Percentiles rank a stretch among this genome's conserved stretches.
phyloP scores from a whole-genome alignment of 148 eudicot species.

The Chenopodium berlandieri region DNA sequence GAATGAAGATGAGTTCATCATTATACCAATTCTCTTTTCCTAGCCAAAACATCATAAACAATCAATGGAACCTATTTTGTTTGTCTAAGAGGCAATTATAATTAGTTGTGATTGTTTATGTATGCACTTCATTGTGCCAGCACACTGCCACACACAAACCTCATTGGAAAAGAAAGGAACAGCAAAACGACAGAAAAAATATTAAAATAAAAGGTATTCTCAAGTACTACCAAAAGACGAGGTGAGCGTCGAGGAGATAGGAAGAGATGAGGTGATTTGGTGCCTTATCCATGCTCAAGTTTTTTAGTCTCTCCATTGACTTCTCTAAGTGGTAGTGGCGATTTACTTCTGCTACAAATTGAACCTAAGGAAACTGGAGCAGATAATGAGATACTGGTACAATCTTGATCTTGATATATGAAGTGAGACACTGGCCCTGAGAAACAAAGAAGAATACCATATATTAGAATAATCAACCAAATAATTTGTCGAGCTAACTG shows the following conservation, averaged over 20 bases:
- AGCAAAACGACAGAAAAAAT: neutral
- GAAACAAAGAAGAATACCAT: neutral
- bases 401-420: conserved; percentile 44
- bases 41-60: neutral
- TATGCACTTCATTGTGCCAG: neutral
- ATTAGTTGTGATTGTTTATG: neutral
- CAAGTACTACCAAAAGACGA: conserved; percentile 49
- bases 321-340: conserved; percentile 43
- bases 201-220: neutral
- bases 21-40: neutral
- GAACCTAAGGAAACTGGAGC: conserved; percentile 75
- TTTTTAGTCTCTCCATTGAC: conserved; percentile 40
- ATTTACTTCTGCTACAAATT: conserved; percentile 48
- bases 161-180: neutral
- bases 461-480: conserved; percentile 10
- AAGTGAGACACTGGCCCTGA: conserved; percentile 42
- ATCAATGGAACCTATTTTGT: neutral
- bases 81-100: neutral
- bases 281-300: conserved; percentile 29
- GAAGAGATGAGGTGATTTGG: conserved; percentile 37
- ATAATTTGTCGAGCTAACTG: neutral
- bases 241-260: conserved; percentile 66
- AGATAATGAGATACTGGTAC: conserved; percentile 50
- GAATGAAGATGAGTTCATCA: neutral
- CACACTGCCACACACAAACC: neutral